phyloP scores from a whole-genome alignment of 139 green algal genomes.

The Yamagishiella unicocca region DNA sequence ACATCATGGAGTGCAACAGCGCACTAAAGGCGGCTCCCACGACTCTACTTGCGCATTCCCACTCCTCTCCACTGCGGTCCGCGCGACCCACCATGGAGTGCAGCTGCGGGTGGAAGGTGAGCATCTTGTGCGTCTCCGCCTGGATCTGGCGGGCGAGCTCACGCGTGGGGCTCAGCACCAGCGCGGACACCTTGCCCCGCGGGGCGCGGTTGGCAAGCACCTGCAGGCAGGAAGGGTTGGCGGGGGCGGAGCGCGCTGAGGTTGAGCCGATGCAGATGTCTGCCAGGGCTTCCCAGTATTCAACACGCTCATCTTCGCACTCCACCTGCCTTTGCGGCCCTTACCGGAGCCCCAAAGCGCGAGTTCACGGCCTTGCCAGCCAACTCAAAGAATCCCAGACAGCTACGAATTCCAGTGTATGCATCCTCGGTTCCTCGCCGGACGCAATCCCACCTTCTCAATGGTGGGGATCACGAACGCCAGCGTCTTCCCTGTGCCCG shows the following conservation, averaged over 20 bases:
- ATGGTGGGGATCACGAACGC: conserved; percentile 84
- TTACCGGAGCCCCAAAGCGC: too few relatives aligned
- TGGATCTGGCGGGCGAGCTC: conserved; percentile 86
- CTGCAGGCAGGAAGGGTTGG: conserved; percentile 15
- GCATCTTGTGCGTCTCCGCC: conserved; percentile 73
- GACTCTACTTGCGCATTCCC: too few relatives aligned
- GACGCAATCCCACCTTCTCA: conserved; percentile 43
- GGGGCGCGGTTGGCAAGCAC: conserved; percentile 41
- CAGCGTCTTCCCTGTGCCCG: conserved; percentile 88
- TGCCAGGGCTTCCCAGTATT: too few relatives aligned
- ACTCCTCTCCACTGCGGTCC: background rate
- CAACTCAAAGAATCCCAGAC: too few relatives aligned
- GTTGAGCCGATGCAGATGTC: background rate
- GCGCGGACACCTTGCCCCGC: conserved; percentile 48
- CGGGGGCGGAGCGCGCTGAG: background rate
- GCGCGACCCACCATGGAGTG: conserved; percentile 19
- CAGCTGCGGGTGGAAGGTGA: conserved; percentile 61
- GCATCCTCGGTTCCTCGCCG: too few relatives aligned
- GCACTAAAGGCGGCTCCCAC: too few relatives aligned
- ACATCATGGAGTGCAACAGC: too few relatives aligned
- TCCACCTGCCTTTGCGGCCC: too few relatives aligned
- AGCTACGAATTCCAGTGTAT: too few relatives aligned
- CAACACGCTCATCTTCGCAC: too few relatives aligned
- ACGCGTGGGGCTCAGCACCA: conserved; percentile 81
- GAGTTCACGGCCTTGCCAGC: too few relatives aligned